Evolutionary conservation across 805 yeast genomes (phyloP).

Genomic region (Zygoascus bituminiphila): DNA sequence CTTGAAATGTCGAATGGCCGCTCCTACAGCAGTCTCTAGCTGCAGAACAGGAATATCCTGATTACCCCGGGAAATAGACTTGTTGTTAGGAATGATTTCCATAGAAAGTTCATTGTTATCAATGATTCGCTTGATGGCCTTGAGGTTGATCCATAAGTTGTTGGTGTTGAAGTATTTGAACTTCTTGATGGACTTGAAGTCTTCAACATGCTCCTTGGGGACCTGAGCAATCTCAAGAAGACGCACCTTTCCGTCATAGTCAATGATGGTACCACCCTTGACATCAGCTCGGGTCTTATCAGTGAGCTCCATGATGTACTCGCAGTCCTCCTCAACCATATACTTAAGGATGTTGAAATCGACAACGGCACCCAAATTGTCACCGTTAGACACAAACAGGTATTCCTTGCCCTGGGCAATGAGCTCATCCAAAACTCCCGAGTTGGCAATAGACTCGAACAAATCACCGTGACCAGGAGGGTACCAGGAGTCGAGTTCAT

Average conservation of each 20-base stretch:
- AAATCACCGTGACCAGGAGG: constrained; percentile 99
- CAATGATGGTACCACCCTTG: constrained; percentile 97
- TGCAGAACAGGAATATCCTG: constrained; percentile 80
- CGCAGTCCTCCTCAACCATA: constrained; percentile 85
- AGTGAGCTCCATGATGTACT: constrained; percentile 96
- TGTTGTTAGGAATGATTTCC: constrained; percentile 94
- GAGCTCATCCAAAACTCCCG: constrained; percentile 86
- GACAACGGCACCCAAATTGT: constrained; percentile 97
- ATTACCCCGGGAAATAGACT: constrained; percentile 70
- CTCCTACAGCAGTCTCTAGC: constrained; percentile 98
- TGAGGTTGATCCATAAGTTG: constrained; percentile 93
- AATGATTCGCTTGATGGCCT: constrained; percentile 86
- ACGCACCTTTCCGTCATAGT: constrained; percentile 90
- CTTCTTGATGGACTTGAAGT: constrained; percentile 94
- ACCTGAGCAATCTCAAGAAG: constrained; percentile 96
- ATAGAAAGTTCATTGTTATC: constrained; percentile 73
- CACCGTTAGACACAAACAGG: constrained; percentile 94
- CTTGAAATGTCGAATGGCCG: constrained; percentile 92
- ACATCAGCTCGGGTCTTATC: constrained; percentile 99
- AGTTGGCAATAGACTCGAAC: constrained; percentile 78
- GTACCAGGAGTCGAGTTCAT: constrained; percentile 83
- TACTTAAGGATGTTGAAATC: constrained; percentile 84
- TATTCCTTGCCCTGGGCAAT: constrained; percentile 91
- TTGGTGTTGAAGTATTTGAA: constrained; percentile 97
- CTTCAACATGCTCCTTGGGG: constrained; percentile 97